A percentile compares a stretch with the other conserved stretches of the same genome.
phyloP scores from a whole-genome alignment of 179 eudicot species.

The Vitellaria paradoxa region DNA sequence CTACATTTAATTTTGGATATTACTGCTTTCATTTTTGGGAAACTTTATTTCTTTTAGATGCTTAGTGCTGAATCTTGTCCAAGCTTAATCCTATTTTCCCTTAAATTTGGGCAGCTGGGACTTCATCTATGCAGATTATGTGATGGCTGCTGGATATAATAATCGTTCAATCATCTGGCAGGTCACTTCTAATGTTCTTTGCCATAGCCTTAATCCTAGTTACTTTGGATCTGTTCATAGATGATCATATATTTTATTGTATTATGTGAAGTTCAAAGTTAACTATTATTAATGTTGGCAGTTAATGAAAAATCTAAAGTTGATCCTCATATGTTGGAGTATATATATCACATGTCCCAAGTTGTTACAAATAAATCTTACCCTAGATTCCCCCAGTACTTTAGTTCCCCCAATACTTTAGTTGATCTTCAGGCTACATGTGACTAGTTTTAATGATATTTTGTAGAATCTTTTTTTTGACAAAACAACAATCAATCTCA shows the following conservation, averaged over 20 bases:
- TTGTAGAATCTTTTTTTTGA: too few species aligned
- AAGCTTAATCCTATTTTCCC: slow-evolving; percentile 12
- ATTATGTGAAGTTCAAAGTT: not conserved
- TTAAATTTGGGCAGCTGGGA: slow-evolving; percentile 66
- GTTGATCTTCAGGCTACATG: too few species aligned
- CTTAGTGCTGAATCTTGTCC: not conserved
- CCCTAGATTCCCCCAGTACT: too few species aligned
- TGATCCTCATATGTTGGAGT: not conserved
- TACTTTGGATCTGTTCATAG: not conserved
- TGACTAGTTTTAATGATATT: too few species aligned
- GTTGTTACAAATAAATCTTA: too few species aligned
- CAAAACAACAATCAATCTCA: too few species aligned
- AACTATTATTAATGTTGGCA: not conserved
- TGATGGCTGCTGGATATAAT: slow-evolving; percentile 89
- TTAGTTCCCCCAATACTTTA: too few species aligned
- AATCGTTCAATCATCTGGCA: slow-evolving; percentile 94
- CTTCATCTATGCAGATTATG: slow-evolving; percentile 94
- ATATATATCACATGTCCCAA: too few species aligned
- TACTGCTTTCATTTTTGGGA: not conserved
- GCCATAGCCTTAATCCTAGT: not conserved
- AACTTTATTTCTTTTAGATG: not conserved
- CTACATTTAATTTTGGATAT: not conserved
- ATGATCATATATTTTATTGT: not conserved
- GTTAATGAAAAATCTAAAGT: not conserved
- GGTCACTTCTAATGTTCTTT: slow-evolving; percentile 30